phyloP scores from a whole-genome alignment of 495 filamentous ascomycete genomes.

The Xanthoparmelia taractica region DNA sequence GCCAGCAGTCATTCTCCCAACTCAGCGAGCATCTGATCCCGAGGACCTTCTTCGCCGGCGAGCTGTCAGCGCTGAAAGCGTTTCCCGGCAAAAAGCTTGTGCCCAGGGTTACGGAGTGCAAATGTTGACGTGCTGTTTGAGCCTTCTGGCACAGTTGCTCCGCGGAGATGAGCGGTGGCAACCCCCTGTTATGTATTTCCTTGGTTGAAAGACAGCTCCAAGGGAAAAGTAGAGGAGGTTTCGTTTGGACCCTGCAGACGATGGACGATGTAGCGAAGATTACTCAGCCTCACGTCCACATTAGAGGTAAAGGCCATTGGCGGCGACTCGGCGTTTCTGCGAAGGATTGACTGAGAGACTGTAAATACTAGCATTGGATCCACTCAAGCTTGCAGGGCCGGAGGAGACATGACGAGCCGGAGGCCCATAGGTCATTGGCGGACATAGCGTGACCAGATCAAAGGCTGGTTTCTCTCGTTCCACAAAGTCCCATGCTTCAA shows the following conservation, averaged over 20 bases:
- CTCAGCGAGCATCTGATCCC: neutral
- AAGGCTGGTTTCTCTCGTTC: neutral
- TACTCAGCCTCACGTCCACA: neutral
- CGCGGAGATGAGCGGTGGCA: neutral
- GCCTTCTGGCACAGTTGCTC: neutral
- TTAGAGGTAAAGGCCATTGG: neutral
- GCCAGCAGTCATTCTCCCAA: neutral
- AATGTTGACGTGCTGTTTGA: neutral
- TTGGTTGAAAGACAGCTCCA: too few relatives aligned
- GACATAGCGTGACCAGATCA: neutral
- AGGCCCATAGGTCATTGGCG: slow-evolving; percentile 4
- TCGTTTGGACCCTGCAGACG: neutral
- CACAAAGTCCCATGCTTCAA: slow-evolving; percentile 1
- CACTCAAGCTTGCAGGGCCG: neutral
- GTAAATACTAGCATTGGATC: neutral
- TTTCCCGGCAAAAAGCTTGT: neutral
- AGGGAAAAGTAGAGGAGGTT: neutral
- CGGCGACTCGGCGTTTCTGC: neutral
- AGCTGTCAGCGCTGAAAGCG: neutral
- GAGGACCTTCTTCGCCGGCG: neutral
- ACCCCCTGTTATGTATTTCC: neutral
- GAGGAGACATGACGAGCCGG: neutral
- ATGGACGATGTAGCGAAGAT: neutral
- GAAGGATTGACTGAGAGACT: neutral
- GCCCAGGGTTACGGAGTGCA: neutral